Base-by-base conservation (phyloP, 1,284 basidiomycete genomes). In the Tilletiopsis washingtonensis region DNA sequence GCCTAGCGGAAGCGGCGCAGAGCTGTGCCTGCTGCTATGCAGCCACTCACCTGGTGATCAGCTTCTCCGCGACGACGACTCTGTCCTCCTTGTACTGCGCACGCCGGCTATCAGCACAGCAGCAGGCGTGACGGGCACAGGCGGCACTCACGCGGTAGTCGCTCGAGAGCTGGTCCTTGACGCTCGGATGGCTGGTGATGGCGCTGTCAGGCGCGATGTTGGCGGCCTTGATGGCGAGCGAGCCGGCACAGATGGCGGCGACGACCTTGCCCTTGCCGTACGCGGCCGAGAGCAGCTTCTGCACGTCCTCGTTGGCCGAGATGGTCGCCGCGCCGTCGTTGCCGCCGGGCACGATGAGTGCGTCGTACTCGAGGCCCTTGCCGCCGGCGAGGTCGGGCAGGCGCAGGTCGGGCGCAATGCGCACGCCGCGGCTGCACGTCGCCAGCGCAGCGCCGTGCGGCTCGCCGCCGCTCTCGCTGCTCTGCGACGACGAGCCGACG, bases 121-220 rank as follows among this genome's bases (percentile, higher is more conserved):
- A n/a, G n/a, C n/a, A n/a, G n/a, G n/a, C n/a, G n/a, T n/a, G n/a
- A n/a, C n/a, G n/a, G n/a, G n/a, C n/a, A n/a, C n/a, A n/a, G n/a
- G n/a, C n/a, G n/a, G n/a, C n/a, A n/a, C 88, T 45, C 19, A 49
- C 34, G 12, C 3, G 27, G n/a, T 6, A 49, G 21, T 15, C n/a
- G 50, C 25, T 21, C 9, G 50, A 46, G 5, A 91, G 78, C 19
- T 82, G 72, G 3, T 73, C 69, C 66, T 82, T 83, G 43, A 91
- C 82, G 43, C 81, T 82, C 0, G 88, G 88, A 69, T 91, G 88
- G 11, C 84, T 87, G 2, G 88, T 91, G 42, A 91, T 64, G 0
- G 79, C 77, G 46, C 71, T 78, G 27, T 71, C 64, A 0, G 80
- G 52, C 0, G 60, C 80, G 12, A 91, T 78, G 2, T 77, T 77